Percentiles rank a stretch among this genome's conserved stretches.
These are phyloP conservation scores for Ascoidea asiatica DNA, from an alignment of 805 yeast genomes.

Conservation along the genomic window DNA sequence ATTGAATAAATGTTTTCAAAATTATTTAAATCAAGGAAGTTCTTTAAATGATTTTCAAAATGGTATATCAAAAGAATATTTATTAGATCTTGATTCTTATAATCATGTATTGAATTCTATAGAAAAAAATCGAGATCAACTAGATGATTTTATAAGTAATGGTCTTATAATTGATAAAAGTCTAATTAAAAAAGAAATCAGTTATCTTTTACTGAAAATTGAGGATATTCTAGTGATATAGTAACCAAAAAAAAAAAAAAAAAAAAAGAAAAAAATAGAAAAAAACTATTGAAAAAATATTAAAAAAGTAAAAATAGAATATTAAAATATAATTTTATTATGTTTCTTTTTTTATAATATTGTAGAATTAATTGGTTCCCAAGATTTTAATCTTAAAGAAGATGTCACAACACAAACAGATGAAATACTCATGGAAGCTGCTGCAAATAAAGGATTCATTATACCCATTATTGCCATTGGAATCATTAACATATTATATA, in stretches of 20 bases:
- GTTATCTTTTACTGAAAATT: background rate
- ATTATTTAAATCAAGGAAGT: too few species aligned
- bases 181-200: background rate
- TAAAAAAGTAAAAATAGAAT: too few species aligned
- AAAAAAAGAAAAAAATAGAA: too few species aligned
- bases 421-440: constrained; percentile 86
- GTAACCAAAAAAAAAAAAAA: too few species aligned
- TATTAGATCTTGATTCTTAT: background rate
- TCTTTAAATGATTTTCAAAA: too few species aligned
- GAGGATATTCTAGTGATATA: constrained; percentile 10
- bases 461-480: constrained; percentile 94
- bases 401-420: constrained; percentile 80
- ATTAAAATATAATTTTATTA: too few species aligned
- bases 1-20: background rate
- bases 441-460: constrained; percentile 83
- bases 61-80: too few species aligned
- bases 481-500: constrained; percentile 73
- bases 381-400: constrained; percentile 57
- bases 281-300: too few species aligned
- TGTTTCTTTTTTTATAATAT: too few species aligned
- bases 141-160: background rate
- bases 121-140: too few species aligned
- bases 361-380: too few species aligned
- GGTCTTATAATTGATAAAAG: background rate
- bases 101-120: too few species aligned